These are phyloP conservation scores for Trametes cubensis DNA, from an alignment of 768 basidiomycete species.

Conservation along the genomic window DNA sequence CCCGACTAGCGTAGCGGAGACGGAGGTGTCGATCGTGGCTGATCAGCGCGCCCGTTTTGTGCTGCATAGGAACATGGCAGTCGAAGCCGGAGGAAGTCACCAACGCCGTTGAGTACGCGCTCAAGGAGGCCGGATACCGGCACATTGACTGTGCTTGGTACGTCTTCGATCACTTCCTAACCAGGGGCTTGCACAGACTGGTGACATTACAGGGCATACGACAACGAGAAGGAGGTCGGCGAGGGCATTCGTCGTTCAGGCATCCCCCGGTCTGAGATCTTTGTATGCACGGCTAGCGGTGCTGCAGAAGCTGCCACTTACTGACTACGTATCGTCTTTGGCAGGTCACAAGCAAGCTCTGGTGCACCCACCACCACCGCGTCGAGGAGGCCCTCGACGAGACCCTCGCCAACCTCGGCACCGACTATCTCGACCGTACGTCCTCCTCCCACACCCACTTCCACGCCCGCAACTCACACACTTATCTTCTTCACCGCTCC, in stretches of 20 bases:
- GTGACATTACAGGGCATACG: constrained; percentile 51
- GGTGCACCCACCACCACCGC: constrained; percentile 67
- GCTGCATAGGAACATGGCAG: constrained; percentile 77
- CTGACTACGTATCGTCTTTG: neutral
- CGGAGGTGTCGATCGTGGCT: constrained; percentile 2
- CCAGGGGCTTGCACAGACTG: neutral
- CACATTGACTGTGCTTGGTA: constrained; percentile 74
- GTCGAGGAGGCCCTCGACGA: constrained; percentile 77
- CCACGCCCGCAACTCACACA: constrained; percentile 8
- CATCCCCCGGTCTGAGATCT: constrained; percentile 73
- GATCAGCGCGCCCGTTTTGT: constrained; percentile 16
- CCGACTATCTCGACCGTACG: constrained; percentile 81
- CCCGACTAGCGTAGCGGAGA: neutral
- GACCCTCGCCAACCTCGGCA: constrained; percentile 77
- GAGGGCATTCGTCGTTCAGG: constrained; percentile 78
- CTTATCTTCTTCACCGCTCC: constrained; percentile 14
- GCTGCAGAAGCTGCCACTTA: neutral
- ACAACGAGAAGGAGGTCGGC: constrained; percentile 84
- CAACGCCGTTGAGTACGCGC: constrained; percentile 70
- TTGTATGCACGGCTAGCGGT: constrained; percentile 43
- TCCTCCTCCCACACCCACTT: constrained; percentile 18
- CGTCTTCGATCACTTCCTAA: constrained; percentile 3
- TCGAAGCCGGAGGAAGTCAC: constrained; percentile 72
- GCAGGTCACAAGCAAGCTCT: constrained; percentile 74
- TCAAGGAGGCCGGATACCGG: constrained; percentile 74